A percentile compares a stretch with the other conserved stretches of the same genome.
Evolutionary conservation across 2,329 filamentous ascomycete genomes (phyloP).

Genomic region (Paraconiothyrium sp.): DNA sequence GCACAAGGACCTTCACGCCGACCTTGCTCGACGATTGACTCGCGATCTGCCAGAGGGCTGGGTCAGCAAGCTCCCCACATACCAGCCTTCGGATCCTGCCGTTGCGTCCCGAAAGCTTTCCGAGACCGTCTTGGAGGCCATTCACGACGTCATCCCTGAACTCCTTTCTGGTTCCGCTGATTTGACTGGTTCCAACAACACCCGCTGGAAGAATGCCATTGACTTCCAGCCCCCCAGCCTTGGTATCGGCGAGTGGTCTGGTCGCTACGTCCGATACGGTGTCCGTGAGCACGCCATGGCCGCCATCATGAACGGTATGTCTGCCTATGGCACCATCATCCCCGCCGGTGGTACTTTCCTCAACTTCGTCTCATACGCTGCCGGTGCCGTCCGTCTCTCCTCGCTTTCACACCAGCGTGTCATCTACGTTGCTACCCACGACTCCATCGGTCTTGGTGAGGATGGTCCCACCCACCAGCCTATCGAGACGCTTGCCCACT

Average conservation of each 20-base stretch:
- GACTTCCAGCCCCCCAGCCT: conserved; percentile 95
- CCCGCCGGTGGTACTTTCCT: conserved; percentile 97
- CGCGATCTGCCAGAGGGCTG: conserved; percentile 93
- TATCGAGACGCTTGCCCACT: conserved; percentile 97
- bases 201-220: conserved; percentile 93
- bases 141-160: conserved; percentile 85
- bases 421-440: conserved; percentile 97
- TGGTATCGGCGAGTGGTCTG: conserved; percentile 87
- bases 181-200: conserved; percentile 98
- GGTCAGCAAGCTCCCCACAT: conserved; percentile 92
- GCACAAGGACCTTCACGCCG: conserved; percentile 80
- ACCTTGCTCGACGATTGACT: conserved; percentile 81
- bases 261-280: conserved; percentile 93
- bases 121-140: conserved; percentile 89
- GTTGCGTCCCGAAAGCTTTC: conserved; percentile 96
- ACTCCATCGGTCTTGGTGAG: conserved; percentile 98
- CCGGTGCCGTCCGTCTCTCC: conserved; percentile 93
- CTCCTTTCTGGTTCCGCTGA: conserved; percentile 96
- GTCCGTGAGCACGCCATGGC: conserved; percentile 93
- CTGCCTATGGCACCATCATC: conserved; percentile 93
- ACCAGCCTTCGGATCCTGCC: conserved; percentile 85
- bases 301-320: conserved; percentile 92
- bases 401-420: conserved; percentile 88
- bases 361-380: conserved; percentile 98
- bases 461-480: conserved; percentile 99